Conservation (phyloP, 768 basidiomycete genomes). For the Rhizopogon salebrosus region DNA sequence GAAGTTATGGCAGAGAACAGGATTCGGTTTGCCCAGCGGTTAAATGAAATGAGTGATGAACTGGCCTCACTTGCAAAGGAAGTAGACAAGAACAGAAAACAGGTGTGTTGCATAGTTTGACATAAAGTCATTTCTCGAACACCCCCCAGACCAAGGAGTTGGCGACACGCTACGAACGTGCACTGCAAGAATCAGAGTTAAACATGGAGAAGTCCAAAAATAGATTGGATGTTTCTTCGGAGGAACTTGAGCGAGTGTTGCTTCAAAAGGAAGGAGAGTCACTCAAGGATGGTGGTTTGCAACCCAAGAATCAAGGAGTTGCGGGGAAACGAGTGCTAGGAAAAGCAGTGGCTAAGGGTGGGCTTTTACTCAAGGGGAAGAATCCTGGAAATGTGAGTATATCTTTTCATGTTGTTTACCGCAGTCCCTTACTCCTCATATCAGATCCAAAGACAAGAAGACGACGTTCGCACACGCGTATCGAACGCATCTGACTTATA, state of each 20-base stretch:
- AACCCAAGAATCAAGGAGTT: constrained; percentile 52
- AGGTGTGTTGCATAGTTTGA: constrained; percentile 39
- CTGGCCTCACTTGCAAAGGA: constrained; percentile 79
- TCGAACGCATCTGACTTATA: constrained; percentile 84
- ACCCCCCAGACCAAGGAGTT: constrained; percentile 81
- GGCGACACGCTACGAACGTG: constrained; percentile 81
- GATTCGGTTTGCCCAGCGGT: constrained; percentile 74
- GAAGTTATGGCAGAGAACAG: constrained; percentile 89
- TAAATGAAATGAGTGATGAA: constrained; percentile 98
- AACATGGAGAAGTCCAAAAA: constrained; percentile 85
- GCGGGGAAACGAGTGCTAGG: constrained; percentile 81
- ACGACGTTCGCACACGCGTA: constrained; percentile 85
- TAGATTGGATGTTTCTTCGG: constrained; percentile 83
- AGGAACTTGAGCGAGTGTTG: constrained; percentile 89
- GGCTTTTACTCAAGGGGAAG: constrained; percentile 84
- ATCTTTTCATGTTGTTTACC: constrained; percentile 3
- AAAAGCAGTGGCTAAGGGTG: constrained; percentile 89
- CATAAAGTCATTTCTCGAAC: constrained; percentile 4
- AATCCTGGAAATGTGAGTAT: constrained; percentile 76
- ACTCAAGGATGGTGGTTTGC: constrained; percentile 72
- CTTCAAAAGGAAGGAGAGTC: constrained; percentile 95
- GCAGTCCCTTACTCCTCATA: constrained; percentile 7
- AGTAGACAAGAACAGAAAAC: constrained; percentile 91
- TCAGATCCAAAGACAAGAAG: constrained; percentile 89
- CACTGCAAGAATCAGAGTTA: constrained; percentile 81